Conservation (phyloP, 352 stramenopile genomes). For the Aphanomyces invadans region DNA sequence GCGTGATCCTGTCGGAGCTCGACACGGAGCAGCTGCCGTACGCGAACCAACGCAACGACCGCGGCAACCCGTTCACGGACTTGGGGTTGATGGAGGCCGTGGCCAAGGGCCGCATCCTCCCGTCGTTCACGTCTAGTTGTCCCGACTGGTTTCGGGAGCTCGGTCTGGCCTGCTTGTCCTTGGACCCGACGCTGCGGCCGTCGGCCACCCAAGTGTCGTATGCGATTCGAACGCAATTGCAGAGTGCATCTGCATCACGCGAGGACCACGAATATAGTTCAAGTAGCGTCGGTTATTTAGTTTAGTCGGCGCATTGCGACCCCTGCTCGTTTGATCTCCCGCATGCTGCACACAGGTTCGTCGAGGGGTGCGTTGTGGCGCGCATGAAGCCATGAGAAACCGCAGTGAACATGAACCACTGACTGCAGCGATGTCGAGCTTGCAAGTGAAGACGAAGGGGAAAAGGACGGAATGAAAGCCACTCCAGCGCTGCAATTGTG, state of each 20-base stretch:
- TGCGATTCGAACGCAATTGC: neutral
- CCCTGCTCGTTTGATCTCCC: too few species aligned
- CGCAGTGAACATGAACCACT: too few species aligned
- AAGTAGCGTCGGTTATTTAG: too few species aligned
- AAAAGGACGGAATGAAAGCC: too few species aligned
- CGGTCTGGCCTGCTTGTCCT: neutral
- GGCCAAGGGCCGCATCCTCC: neutral
- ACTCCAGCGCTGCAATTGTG: too few species aligned
- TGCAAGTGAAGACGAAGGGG: too few species aligned
- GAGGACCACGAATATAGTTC: neutral
- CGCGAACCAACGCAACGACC: slow-evolving; percentile 1
- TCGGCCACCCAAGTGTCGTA: neutral
- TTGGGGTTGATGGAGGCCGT: neutral
- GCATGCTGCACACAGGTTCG: too few species aligned
- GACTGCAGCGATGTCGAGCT: too few species aligned
- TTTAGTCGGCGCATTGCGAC: too few species aligned
- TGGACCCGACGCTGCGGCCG: neutral
- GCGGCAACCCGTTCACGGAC: neutral
- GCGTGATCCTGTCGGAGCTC: slow-evolving; percentile 73
- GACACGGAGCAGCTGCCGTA: slow-evolving; percentile 29
- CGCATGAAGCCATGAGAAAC: too few species aligned
- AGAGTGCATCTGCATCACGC: neutral
- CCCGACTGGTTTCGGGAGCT: neutral
- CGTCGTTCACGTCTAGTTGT: neutral
- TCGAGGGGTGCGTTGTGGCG: too few species aligned